Evolutionary conservation across 2,329 filamentous ascomycete genomes (phyloP).

Genomic region (Fonsecaea monophora): DNA sequence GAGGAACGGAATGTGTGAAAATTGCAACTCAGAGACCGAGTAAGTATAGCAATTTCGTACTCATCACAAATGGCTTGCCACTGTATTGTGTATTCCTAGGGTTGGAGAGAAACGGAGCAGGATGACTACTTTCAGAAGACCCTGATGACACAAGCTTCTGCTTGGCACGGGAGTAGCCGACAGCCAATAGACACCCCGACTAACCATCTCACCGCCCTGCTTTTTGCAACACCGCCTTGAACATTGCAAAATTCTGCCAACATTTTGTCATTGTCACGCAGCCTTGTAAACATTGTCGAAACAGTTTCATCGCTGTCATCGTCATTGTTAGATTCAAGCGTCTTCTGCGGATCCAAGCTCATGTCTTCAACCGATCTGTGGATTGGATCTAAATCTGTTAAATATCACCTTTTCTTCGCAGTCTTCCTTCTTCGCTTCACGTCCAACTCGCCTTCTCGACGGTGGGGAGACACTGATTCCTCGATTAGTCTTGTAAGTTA

Average conservation of each 20-base stretch:
- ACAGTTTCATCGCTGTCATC: neutral
- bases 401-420: neutral
- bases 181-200: neutral
- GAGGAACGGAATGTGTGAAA: constrained; percentile 59
- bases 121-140: neutral
- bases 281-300: neutral
- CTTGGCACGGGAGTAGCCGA: neutral
- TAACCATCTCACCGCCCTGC: constrained; percentile 20
- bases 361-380: neutral
- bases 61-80: neutral
- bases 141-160: neutral
- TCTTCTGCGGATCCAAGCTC: neutral
- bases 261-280: neutral
- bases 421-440: constrained; percentile 4
- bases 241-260: constrained; percentile 22
- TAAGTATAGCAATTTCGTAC: neutral
- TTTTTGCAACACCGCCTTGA: constrained; percentile 13
- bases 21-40: neutral
- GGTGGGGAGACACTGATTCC: constrained; percentile 8
- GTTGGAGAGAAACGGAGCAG: neutral
- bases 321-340: neutral
- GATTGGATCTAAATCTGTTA: neutral
- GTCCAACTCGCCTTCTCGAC: constrained; percentile 2
- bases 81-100: neutral
- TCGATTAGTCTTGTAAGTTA: constrained; percentile 25